Conservation (phyloP, 2,329 filamentous ascomycete genomes). For the Xylaria sp. region DNA sequence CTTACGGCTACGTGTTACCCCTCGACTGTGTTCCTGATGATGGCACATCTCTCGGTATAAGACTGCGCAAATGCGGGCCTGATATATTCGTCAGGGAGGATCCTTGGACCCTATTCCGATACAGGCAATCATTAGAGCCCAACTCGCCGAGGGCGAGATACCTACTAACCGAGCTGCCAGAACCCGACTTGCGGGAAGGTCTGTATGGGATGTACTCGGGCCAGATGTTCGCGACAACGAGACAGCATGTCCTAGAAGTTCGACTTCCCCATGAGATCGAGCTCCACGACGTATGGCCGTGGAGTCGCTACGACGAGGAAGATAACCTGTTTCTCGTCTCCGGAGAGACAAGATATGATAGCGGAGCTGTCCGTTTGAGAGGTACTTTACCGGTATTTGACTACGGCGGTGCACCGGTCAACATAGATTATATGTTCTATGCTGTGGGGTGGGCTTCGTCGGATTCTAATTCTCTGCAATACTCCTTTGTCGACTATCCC, state of each 20-base stretch:
- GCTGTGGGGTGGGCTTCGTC: constrained; percentile 12
- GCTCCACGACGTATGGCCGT: constrained; percentile 14
- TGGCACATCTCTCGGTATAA: constrained; percentile 5
- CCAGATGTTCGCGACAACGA: constrained; percentile 8
- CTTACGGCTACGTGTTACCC: constrained; percentile 15
- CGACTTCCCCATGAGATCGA: constrained; percentile 7
- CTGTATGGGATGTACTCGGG: constrained; percentile 9
- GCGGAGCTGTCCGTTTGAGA: constrained; percentile 2
- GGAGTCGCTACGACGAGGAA: constrained; percentile 21
- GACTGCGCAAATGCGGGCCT: constrained; percentile 20
- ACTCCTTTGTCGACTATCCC: constrained; percentile 17
- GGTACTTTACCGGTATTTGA: neutral
- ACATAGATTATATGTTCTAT: constrained; percentile 21
- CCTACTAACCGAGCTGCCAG: constrained; percentile 10
- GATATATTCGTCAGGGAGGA: constrained; percentile 22
- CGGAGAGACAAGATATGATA: constrained; percentile 8
- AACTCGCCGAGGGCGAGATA: constrained; percentile 16
- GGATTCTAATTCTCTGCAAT: constrained; percentile 11
- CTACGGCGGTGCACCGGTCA: neutral
- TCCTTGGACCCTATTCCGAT: constrained; percentile 6
- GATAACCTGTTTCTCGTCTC: constrained; percentile 20
- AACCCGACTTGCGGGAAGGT: constrained; percentile 1
- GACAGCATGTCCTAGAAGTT: constrained; percentile 8
- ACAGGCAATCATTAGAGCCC: constrained; percentile 8
- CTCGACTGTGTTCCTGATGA: constrained; percentile 13